These are phyloP conservation scores for Solanum chacoense DNA, from an alignment of 305 asterid genomes.

Conservation along the genomic window DNA sequence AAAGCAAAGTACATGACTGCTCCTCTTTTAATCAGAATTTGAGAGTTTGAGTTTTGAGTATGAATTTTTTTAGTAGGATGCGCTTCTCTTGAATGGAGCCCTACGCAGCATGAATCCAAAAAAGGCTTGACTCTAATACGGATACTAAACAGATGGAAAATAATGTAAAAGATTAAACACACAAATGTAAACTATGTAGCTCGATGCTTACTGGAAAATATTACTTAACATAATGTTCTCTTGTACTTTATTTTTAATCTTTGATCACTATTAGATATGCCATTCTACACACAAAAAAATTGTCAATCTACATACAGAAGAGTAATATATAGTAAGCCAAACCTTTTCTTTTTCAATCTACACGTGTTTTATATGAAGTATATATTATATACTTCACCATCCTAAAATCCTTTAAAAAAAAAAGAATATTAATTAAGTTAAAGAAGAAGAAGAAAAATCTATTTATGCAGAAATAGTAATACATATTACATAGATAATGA, in stretches of 20 bases:
- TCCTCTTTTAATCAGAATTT: neutral
- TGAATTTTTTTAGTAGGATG: too few species aligned
- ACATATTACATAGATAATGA: neutral
- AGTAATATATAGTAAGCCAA: neutral
- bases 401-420: neutral
- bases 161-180: neutral
- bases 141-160: neutral
- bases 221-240: neutral
- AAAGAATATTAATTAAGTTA: neutral
- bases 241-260: neutral
- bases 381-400: neutral
- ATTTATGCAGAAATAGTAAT: neutral
- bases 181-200: neutral
- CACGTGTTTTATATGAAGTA: neutral
- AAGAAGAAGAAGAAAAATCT: neutral
- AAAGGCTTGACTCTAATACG: neutral
- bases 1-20: too few species aligned
- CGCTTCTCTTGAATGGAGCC: neutral
- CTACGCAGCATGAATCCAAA: neutral
- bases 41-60: neutral
- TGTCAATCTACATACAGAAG: neutral
- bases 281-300: neutral
- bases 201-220: neutral
- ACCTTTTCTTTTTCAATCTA: neutral
- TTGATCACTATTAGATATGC: neutral